A percentile compares a stretch with the other conserved stretches of the same genome.
These are phyloP conservation scores for Wickerhamiella azymoides DNA, from an alignment of 805 yeast species.

Conservation along the genomic window DNA sequence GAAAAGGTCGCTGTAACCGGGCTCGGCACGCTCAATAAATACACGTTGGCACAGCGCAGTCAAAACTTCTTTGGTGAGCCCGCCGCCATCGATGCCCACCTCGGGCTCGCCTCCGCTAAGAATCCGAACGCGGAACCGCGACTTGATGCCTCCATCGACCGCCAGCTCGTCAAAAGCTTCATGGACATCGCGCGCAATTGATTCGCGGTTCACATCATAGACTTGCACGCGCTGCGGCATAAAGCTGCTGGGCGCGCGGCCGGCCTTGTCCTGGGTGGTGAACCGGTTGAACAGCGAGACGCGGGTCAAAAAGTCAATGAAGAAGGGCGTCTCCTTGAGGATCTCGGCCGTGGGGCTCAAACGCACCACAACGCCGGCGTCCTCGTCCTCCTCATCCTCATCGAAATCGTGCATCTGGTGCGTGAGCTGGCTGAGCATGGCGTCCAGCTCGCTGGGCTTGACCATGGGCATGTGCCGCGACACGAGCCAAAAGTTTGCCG, in stretches of 20 bases:
- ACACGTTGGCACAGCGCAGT: constrained; percentile 60
- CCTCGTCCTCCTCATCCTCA: constrained; percentile 20
- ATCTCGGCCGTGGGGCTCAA: constrained; percentile 31
- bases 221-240: no score
- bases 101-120: constrained; percentile 59
- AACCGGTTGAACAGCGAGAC: constrained; percentile 58
- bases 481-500: constrained; percentile 42
- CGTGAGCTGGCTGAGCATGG: constrained; percentile 12
- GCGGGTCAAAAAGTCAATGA: constrained; percentile 60
- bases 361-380: constrained; percentile 2
- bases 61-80: constrained; percentile 80
- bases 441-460: constrained; percentile 21
- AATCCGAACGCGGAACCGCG: constrained; percentile 49
- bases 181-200: constrained; percentile 63
- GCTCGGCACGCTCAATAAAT: constrained; percentile 31
- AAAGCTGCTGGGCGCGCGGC: not conserved
- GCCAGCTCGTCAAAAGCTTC: constrained; percentile 42
- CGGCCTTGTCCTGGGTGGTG: constrained; percentile 38
- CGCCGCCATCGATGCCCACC: constrained; percentile 95
- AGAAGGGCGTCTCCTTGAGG: constrained; percentile 57
- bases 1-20: constrained; percentile 27
- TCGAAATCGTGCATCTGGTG: constrained; percentile 23
- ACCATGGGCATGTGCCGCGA: constrained; percentile 7
- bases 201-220: constrained; percentile 41
- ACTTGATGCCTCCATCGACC: constrained; percentile 34